Percentiles rank a stretch among this genome's conserved stretches.
Evolutionary conservation across 2,329 filamentous ascomycete species (phyloP).

Genomic region (Nigrospora oryzae): DNA sequence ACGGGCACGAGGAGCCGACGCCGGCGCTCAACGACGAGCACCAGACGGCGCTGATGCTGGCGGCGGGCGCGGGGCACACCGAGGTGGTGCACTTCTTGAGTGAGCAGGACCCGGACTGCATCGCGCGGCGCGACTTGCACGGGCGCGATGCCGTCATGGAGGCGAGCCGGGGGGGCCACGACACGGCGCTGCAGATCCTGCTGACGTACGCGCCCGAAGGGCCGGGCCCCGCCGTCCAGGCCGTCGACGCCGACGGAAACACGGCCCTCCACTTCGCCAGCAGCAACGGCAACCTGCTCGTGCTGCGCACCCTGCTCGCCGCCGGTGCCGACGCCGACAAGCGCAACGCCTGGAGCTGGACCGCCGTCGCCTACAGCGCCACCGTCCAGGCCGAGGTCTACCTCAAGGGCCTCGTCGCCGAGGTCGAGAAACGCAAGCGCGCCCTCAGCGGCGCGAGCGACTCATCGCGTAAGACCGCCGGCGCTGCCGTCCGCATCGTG

Average conservation of each 20-base stretch:
- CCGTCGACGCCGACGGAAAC: conserved; percentile 66
- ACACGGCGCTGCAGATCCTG: conserved; percentile 56
- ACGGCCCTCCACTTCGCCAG: conserved; percentile 82
- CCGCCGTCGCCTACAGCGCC: conserved; percentile 72
- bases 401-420: conserved; percentile 66
- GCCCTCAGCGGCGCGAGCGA: conserved; percentile 27
- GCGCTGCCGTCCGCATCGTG: conserved; percentile 35
- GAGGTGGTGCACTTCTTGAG: conserved; percentile 67
- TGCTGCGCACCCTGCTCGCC: conserved; percentile 66
- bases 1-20: conserved; percentile 65
- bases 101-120: conserved; percentile 51
- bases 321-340: conserved; percentile 69
- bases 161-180: conserved; percentile 50
- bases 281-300: conserved; percentile 70
- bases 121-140: conserved; percentile 55
- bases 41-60: conserved; percentile 77
- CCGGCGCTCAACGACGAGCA: conserved; percentile 72
- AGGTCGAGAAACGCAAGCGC: conserved; percentile 55
- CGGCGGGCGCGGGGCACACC: conserved; percentile 59
- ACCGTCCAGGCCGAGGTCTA: conserved; percentile 81
- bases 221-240: conserved; percentile 41
- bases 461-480: conserved; percentile 26
- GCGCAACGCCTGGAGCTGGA: conserved; percentile 73
- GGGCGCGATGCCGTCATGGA: conserved; percentile 69
- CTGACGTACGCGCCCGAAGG: conserved; percentile 52